Base-by-base conservation (phyloP, 1,284 basidiomycete species). In the Bjerkandera adusta region DNA sequence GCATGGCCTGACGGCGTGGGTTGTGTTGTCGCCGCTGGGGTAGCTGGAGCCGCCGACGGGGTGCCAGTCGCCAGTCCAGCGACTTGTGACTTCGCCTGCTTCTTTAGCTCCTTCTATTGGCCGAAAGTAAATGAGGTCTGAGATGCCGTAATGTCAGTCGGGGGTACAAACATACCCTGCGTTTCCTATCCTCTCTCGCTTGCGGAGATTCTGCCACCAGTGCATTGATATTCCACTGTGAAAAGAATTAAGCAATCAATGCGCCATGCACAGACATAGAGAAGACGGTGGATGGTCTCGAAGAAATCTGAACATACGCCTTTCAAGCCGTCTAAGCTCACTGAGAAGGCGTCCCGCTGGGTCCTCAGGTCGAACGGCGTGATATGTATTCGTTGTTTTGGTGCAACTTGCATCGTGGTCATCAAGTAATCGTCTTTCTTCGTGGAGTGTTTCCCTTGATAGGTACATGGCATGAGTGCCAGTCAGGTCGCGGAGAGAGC, bases 361-460 rank as follows among this genome's bases (percentile, higher is more conserved):
- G 83, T 86, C 52, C 71, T 74, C 34, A 63, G 55, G 64, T 89
- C 85, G 57, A 89, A 87, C n/a, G 72, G 75, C 34, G 61, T 61
- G 55, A 89, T 85, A 43, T 68, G 65, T 51, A 80, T 76, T 52
- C 75, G 79, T 58, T 88, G 83, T 62, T 89, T 89, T 48, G 83
- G 81, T 3, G 86, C 85, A 18, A 75, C 70, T 55, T 78, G 71
- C 67, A 89, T 85, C 53, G 79, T 76, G 2, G 67, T 79, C 34
- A 72, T 74, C 42, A 89, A 66, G 62, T 81, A 87, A 51, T 85
- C 81, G 55, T 89, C 86, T 63, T 85, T 89, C 70, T 86, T 88
- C 72, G 78, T 75, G n/a, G 86, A 86, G 56, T 89, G 86, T 65
- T 87, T 88, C 46, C 86, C 83, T 85, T 56, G 13, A 46, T 6